A percentile compares a stretch with the other conserved stretches of the same genome.
These are phyloP conservation scores for Wallacemonas sp. DNA, from an alignment of 208 protist genomes.

Conservation along the genomic window DNA sequence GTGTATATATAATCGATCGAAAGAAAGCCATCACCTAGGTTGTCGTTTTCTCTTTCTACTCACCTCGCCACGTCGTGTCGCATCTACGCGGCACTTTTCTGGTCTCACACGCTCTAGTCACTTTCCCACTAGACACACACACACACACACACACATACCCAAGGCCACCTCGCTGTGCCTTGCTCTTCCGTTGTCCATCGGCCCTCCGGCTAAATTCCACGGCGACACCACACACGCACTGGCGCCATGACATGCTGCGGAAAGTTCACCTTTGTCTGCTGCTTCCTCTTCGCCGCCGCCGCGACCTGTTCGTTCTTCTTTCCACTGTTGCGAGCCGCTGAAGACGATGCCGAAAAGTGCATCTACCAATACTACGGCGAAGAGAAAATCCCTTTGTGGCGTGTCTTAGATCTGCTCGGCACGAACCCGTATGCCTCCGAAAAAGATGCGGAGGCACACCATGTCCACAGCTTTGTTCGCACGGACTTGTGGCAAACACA, in stretches of 20 bases:
- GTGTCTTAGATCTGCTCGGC: not conserved
- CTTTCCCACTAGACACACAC: no score
- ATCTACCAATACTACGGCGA: constrained; percentile 10
- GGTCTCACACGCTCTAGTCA: no score
- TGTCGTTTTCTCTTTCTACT: no score
- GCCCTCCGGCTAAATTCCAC: no score
- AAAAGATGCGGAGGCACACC: not conserved
- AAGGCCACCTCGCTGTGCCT: no score
- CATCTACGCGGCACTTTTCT: no score
- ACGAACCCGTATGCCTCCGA: not conserved
- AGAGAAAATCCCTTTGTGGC: constrained; percentile 3
- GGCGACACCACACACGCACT: no score
- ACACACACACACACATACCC: no score
- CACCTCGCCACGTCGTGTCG: no score
- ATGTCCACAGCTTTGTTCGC: not conserved
- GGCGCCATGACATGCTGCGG: not conserved
- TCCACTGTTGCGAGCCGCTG: not conserved
- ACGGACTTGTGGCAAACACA: not conserved
- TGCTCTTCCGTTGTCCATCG: no score
- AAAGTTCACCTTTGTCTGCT: not conserved
- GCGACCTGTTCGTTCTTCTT: not conserved
- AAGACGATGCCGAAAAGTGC: not conserved
- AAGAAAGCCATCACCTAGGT: no score
- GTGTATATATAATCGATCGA: no score
- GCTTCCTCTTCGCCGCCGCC: not conserved